phyloP scores from a whole-genome alignment of 2,329 filamentous ascomycete genomes.

The Mycosphaerella arachidis region DNA sequence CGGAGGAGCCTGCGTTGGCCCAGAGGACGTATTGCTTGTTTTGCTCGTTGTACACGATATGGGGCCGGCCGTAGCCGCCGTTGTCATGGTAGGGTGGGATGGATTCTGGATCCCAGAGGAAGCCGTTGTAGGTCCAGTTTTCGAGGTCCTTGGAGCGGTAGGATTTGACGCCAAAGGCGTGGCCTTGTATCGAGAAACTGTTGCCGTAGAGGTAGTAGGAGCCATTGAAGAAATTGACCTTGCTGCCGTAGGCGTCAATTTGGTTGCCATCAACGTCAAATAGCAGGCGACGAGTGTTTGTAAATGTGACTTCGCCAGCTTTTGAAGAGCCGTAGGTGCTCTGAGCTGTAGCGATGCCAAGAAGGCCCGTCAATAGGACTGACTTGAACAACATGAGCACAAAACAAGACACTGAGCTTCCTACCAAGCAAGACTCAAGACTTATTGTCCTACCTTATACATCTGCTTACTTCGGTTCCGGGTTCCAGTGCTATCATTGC shows the following conservation, averaged over 20 bases:
- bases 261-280: constrained; percentile 26
- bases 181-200: constrained; percentile 22
- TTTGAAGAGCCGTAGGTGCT: neutral
- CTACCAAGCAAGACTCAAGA: neutral
- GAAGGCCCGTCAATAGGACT: neutral
- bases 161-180: constrained; percentile 25
- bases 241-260: constrained; percentile 26
- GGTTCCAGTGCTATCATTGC: neutral
- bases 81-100: constrained; percentile 7
- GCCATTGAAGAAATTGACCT: constrained; percentile 24
- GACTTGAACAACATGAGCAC: neutral
- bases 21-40: constrained; percentile 23
- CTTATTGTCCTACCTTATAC: neutral
- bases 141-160: constrained; percentile 22
- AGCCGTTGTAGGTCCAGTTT: constrained; percentile 25
- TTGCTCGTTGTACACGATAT: constrained; percentile 23
- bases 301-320: constrained; percentile 19
- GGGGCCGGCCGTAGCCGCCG: constrained; percentile 24
- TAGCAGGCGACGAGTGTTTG: constrained; percentile 20
- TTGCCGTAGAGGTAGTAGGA: constrained; percentile 28
- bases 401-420: neutral
- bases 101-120: constrained; percentile 18
- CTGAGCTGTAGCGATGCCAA: neutral
- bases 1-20: constrained; percentile 23
- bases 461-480: neutral